Evolutionary conservation across 2,329 filamentous ascomycete genomes (phyloP), one percentile per base, ranked within the genome.

Genomic region (Fusarium pseudoanthophilum): DNA sequence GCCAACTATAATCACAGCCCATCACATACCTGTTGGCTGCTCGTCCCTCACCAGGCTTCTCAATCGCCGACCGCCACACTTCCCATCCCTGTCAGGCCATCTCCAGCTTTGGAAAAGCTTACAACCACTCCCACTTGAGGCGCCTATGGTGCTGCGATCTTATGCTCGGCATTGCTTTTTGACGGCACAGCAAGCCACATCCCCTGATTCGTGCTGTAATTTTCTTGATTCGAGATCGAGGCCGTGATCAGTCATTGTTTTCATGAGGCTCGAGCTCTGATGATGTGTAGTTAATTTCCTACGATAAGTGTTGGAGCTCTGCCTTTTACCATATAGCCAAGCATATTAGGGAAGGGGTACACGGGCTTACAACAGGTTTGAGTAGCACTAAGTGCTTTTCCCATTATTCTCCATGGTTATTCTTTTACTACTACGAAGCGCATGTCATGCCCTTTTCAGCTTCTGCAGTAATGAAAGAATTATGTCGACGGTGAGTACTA

Each of bases 181-280:
- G 7, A 45, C 7, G 16, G 24, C 43, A 9, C 18, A 45, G 24
- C 24, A 45, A 11, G 7, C 43, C 24, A 45, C 11, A 18, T 13
- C 7, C 11, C 5, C 11, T 11, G 4, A 26, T 45, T 20, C 43
- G 7, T 18, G 4, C 8, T 26, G 16, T 13, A 4, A 2, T 2
- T 24, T 13, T 4, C n/a, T 18, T 26, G 1, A 18, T 4, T 11
- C 4, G 16, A 14, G 11, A 20, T 20, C 16, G 7, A 18, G 4
- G 7, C 15, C 7, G 15, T 8, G 6, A 8, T 13, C 18, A 39
- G 20, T 34, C 14, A 34, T 34, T 34, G 32, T 7, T 5, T 15
- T 34, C 14, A 34, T 14, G 32, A 34, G 15, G 34, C 34, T 16
- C 34, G 15, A 34, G 32, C 32, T 34, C 32, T 34, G 32, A 34